Percentiles rank a stretch among this genome's conserved stretches.
Conservation (phyloP, 805 yeast species). For the Kuraishia floccosa region DNA sequence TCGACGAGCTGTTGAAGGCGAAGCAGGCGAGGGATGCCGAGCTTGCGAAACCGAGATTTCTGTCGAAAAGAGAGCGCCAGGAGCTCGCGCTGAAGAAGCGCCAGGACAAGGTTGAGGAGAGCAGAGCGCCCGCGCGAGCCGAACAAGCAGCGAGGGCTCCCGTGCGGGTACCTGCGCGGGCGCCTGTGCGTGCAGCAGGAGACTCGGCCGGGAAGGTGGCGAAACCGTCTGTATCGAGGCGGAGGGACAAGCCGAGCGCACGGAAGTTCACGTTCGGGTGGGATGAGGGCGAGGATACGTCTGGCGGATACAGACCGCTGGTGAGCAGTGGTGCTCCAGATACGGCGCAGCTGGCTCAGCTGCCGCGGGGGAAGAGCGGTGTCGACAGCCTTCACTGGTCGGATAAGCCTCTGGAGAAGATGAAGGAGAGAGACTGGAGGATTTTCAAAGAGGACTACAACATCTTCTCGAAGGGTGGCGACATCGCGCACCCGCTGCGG, state of each 20-base stretch:
- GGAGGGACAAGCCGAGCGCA: slow-evolving; percentile 4
- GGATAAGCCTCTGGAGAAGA: slow-evolving; percentile 45
- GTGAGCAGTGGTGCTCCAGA: slow-evolving; percentile 7
- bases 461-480: slow-evolving; percentile 46
- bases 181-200: too few species aligned
- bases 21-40: slow-evolving; percentile 8
- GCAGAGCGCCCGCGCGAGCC: too few species aligned
- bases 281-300: slow-evolving; percentile 60
- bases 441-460: slow-evolving; percentile 69
- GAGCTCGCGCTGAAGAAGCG: slow-evolving; percentile 16
- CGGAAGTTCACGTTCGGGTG: slow-evolving; percentile 56
- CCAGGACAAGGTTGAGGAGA: slow-evolving; percentile 1
- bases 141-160: slow-evolving; percentile 3
- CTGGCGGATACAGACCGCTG: slow-evolving; percentile 29
- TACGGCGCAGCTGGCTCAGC: neutral
- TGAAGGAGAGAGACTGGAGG: slow-evolving; percentile 87
- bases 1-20: slow-evolving; percentile 21
- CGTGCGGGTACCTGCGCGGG: slow-evolving; percentile 1
- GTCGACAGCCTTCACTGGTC: slow-evolving; percentile 45
- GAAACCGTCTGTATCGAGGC: too few species aligned
- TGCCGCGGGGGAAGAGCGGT: neutral
- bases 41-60: slow-evolving; percentile 24
- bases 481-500: slow-evolving; percentile 49
- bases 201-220: neutral
- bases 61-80: slow-evolving; percentile 33